These are phyloP conservation scores for Candida frijolesensis DNA, from an alignment of 1,139 yeast species.

Conservation along the genomic window DNA sequence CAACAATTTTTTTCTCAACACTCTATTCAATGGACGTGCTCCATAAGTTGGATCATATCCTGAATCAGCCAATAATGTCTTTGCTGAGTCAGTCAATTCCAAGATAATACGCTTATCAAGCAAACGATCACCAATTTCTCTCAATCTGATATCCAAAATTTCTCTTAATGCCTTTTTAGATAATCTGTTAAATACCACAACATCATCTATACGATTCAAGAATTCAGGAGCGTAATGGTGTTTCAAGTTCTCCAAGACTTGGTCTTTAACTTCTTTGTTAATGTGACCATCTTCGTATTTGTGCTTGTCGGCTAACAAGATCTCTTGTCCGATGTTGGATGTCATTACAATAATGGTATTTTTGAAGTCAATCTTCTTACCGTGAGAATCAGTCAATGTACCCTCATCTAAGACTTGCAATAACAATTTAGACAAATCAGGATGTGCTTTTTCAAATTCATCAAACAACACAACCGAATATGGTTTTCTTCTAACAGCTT, in stretches of 20 bases:
- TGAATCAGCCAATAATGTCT: slow-evolving; percentile 72
- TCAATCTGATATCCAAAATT: slow-evolving; percentile 81
- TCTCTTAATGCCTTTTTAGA: slow-evolving; percentile 71
- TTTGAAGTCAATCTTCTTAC: slow-evolving; percentile 89
- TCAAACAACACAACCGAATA: slow-evolving; percentile 91
- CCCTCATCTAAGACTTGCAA: slow-evolving; percentile 96
- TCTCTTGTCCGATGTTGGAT: slow-evolving; percentile 93
- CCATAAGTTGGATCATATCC: slow-evolving; percentile 94
- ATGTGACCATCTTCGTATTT: slow-evolving; percentile 49
- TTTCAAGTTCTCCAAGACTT: slow-evolving; percentile 69
- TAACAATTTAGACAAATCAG: slow-evolving; percentile 84
- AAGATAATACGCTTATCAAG: slow-evolving; percentile 77
- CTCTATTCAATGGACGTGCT: slow-evolving; percentile 92
- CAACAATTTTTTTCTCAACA: slow-evolving; percentile 76
- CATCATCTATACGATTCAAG: slow-evolving; percentile 89
- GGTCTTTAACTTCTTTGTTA: slow-evolving; percentile 48
- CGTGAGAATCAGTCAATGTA: slow-evolving; percentile 89
- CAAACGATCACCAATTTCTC: slow-evolving; percentile 77
- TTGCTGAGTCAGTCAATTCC: slow-evolving; percentile 61
- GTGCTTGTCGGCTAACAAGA: slow-evolving; percentile 62
- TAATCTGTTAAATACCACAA: slow-evolving; percentile 84
- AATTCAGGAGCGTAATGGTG: slow-evolving; percentile 89
- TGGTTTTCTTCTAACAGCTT: slow-evolving; percentile 93
- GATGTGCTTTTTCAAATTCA: slow-evolving; percentile 96
- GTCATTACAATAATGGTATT: slow-evolving; percentile 97